Evolutionary conservation across 2,329 filamentous ascomycete species (phyloP), one percentile per base, ranked within the genome.

Genomic region (Fusarium pseudoanthophilum): DNA sequence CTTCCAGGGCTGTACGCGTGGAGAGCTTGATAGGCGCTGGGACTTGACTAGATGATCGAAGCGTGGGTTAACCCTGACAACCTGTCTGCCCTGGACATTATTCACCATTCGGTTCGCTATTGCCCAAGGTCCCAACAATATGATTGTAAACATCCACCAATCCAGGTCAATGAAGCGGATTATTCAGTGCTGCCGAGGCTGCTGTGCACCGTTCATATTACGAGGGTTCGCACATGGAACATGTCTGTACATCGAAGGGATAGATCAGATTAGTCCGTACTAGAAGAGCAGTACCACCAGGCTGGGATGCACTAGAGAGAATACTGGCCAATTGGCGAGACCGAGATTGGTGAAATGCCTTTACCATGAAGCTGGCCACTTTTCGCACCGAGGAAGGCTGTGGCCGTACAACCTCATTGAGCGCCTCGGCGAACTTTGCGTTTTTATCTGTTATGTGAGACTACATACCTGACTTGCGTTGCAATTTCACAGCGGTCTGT

Each of bases 1-100:
- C 45, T 49, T 60, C 34, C 60, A 62, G 43, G 59, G 52, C 60
- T 73, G 62, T 55, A 63, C 46, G 46, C 60, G 45, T 72, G 59
- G 67, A 61, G 49, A 49, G 59, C 39, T 37, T 69, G 60, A 68
- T 51, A 67, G 46, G 52, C 48, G 62, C 64, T 67, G 52, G 48
- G 55, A 43, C 36, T 60, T 36, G 32, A 56, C 60, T 60, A 56
- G 45, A 67, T 61, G 56, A 49, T 32, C 53, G 68, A 70, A 67
- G 58, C 65, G 66, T 73, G 69, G 57, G 43, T 62, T 57, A 73
- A 72, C 64, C 72, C 72, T 71, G 66, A 73, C 67, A 70, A 68
- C 64, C 58, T 63, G 36, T 45, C 63, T 60, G 66, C 72, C 74
- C 66, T 67, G 69, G 60, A 75, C 52, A 60, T 69, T 56, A 53